Conservation (phyloP, 2,329 filamentous ascomycete species). For the Fusarium metavorans region DNA sequence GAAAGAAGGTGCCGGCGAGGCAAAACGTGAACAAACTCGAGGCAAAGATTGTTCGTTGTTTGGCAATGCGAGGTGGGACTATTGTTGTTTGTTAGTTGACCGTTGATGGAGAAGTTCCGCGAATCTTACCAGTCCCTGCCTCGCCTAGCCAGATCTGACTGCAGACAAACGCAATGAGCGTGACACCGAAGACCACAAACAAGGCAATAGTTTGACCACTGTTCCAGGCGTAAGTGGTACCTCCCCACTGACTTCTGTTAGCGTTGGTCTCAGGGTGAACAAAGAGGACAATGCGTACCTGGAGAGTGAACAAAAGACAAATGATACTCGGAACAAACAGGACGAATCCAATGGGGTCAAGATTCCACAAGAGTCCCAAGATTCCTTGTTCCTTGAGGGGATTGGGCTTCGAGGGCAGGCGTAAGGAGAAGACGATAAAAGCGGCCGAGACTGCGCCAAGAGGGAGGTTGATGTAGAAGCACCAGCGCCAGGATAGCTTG, state of each 20-base stretch:
- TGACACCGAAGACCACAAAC: neutral
- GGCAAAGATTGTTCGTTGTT: neutral
- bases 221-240: neutral
- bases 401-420: neutral
- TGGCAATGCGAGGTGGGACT: neutral
- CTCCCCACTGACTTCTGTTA: neutral
- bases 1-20: neutral
- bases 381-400: neutral
- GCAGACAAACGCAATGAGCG: neutral
- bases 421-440: neutral
- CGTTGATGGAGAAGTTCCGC: accelerated
- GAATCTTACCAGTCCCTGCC: neutral
- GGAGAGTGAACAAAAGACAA: neutral
- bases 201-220: neutral
- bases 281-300: neutral
- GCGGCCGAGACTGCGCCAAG: neutral
- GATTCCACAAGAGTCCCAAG: neutral
- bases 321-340: neutral
- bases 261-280: too few species aligned
- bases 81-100: neutral
- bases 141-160: conserved; percentile 5
- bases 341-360: neutral
- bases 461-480: neutral
- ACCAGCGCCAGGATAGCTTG: neutral
- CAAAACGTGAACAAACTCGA: conserved; percentile 6